Evolutionary conservation across 805 yeast species (phyloP).

Genomic region (Torulaspora quercuum): DNA sequence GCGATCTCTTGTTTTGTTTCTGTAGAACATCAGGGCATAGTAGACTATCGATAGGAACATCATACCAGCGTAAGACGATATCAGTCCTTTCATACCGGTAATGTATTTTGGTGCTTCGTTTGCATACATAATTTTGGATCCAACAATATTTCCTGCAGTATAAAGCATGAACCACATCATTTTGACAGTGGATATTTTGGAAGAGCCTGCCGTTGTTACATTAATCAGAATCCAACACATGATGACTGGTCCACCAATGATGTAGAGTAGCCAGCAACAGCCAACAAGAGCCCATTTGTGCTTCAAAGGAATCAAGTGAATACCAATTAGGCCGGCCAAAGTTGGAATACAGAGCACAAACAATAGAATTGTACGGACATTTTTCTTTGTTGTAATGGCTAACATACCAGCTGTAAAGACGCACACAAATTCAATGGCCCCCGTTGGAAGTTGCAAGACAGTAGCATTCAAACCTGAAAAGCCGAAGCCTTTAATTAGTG

Average conservation of each 20-base stretch:
- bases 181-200: constrained; percentile 19
- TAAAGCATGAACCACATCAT: constrained; percentile 23
- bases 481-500: constrained; percentile 24
- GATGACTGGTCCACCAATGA: constrained; percentile 25
- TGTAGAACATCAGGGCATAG: constrained; percentile 17
- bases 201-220: constrained; percentile 23
- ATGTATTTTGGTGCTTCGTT: constrained; percentile 22
- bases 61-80: constrained; percentile 22
- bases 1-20: constrained; percentile 19
- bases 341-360: constrained; percentile 24
- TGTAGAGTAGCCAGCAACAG: constrained; percentile 23
- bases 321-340: constrained; percentile 22
- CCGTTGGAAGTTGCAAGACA: constrained; percentile 21
- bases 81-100: constrained; percentile 25
- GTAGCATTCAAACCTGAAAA: constrained; percentile 23
- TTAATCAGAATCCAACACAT: constrained; percentile 25
- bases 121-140: constrained; percentile 22
- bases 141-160: constrained; percentile 23
- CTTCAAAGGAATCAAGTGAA: constrained; percentile 20
- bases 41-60: constrained; percentile 21
- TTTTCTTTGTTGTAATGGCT: constrained; percentile 22
- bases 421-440: constrained; percentile 24
- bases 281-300: constrained; percentile 26
- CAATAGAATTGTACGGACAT: constrained; percentile 17
- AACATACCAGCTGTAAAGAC: constrained; percentile 23